Percentiles rank a stretch among this genome's conserved stretches.
phyloP scores from a whole-genome alignment of 768 basidiomycete genomes.

The Macrocybe gigantea region DNA sequence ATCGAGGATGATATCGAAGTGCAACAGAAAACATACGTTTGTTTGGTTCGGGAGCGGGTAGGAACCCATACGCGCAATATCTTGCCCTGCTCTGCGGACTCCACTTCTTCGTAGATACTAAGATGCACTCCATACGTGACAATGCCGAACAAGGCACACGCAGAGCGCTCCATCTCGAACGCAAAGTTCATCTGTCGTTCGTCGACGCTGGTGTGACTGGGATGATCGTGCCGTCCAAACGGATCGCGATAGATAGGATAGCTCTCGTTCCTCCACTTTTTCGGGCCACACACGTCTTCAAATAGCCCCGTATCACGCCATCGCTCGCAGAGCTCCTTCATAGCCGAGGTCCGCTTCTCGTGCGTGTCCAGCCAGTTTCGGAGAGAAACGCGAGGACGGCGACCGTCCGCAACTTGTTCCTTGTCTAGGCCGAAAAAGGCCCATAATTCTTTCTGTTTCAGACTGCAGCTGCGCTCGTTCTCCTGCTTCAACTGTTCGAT shows the following conservation, averaged over 20 bases:
- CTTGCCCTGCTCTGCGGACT: conserved; percentile 25
- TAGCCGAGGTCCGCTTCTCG: conserved; percentile 49
- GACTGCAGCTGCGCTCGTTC: conserved; percentile 27
- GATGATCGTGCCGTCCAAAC: conserved; percentile 52
- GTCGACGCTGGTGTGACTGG: conserved; percentile 19
- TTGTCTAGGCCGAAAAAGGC: conserved; percentile 26
- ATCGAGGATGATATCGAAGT: too few species aligned
- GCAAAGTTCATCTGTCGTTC: conserved; percentile 50
- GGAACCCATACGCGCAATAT: conserved; percentile 79
- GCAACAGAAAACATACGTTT: conserved; percentile 53
- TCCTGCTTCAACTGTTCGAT: conserved; percentile 50
- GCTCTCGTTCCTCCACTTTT: conserved; percentile 82
- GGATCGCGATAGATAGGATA: conserved; percentile 76
- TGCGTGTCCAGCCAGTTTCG: conserved; percentile 46
- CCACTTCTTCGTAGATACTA: conserved; percentile 56
- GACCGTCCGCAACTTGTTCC: conserved; percentile 12
- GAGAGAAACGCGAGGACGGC: conserved; percentile 38
- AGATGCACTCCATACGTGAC: conserved; percentile 93
- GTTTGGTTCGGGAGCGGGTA: conserved; percentile 78
- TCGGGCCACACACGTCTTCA: conserved; percentile 59
- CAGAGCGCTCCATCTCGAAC: conserved; percentile 87
- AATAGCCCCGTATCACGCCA: conserved; percentile 70
- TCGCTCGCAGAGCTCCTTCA: conserved; percentile 64
- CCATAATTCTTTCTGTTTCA: conserved; percentile 33
- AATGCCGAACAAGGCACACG: conserved; percentile 84